phyloP scores from a whole-genome alignment of 1,139 yeast genomes.

The Schwanniomyces etchellsii region DNA sequence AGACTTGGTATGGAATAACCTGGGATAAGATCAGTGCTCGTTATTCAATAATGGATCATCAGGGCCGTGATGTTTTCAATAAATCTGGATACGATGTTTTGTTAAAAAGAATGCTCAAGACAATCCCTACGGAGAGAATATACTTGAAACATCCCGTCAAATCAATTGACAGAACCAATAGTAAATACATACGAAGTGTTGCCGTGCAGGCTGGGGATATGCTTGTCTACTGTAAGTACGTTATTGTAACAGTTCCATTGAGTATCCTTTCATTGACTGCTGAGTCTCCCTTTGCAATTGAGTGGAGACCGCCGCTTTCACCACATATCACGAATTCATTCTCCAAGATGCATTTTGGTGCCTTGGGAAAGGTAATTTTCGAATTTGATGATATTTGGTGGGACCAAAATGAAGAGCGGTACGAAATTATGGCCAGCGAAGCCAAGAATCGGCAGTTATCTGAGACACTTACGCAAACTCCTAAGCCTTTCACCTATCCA shows the following conservation, averaged over 20 bases:
- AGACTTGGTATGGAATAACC: constrained; percentile 74
- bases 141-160: constrained; percentile 42
- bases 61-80: constrained; percentile 71
- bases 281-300: constrained; percentile 37
- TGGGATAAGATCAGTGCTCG: constrained; percentile 65
- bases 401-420: constrained; percentile 50
- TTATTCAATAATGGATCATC: constrained; percentile 58
- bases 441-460: constrained; percentile 10
- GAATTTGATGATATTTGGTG: constrained; percentile 69
- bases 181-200: constrained; percentile 9
- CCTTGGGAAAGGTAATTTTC: constrained; percentile 71
- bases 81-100: constrained; percentile 52
- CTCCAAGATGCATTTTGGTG: constrained; percentile 54
- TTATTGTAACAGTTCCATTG: constrained; percentile 72
- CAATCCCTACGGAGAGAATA: constrained; percentile 37
- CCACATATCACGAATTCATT: constrained; percentile 37
- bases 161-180: constrained; percentile 26
- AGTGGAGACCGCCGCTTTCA: constrained; percentile 61
- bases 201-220: constrained; percentile 14
- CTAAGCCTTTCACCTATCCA: constrained; percentile 26
- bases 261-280: constrained; percentile 49
- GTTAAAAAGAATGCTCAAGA: constrained; percentile 35
- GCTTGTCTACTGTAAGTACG: constrained; percentile 37
- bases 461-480: constrained; percentile 11
- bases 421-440: constrained; percentile 37